phyloP scores from a whole-genome alignment of 768 basidiomycete genomes.

The Holtermannia corniformis region DNA sequence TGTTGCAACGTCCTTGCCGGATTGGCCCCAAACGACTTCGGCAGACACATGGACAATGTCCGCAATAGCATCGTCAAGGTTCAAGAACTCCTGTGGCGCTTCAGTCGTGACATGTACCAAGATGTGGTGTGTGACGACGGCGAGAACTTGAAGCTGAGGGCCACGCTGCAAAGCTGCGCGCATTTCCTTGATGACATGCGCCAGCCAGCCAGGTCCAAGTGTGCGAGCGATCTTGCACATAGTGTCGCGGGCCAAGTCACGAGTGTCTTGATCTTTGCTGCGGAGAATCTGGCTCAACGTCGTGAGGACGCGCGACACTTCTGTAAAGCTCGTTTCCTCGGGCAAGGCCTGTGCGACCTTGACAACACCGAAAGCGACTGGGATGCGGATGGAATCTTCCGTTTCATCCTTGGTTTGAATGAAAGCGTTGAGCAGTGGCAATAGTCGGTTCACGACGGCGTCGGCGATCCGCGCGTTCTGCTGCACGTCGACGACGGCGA shows the following conservation, averaged over 20 bases:
- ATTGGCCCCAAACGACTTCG: slow-evolving; percentile 89
- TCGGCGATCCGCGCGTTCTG: slow-evolving; percentile 51
- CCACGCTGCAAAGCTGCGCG: slow-evolving; percentile 77
- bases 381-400: slow-evolving; percentile 78
- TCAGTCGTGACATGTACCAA: slow-evolving; percentile 66
- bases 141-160: slow-evolving; percentile 87
- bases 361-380: slow-evolving; percentile 75
- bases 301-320: slow-evolving; percentile 68
- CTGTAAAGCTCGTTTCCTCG: slow-evolving; percentile 51
- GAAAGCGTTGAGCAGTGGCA: slow-evolving; percentile 69
- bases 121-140: slow-evolving; percentile 70
- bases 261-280: slow-evolving; percentile 86
- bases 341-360: slow-evolving; percentile 77
- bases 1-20: slow-evolving; percentile 73
- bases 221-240: slow-evolving; percentile 65
- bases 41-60: slow-evolving; percentile 71
- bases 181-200: slow-evolving; percentile 65
- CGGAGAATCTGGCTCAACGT: slow-evolving; percentile 79
- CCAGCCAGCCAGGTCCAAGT: slow-evolving; percentile 65
- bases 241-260: slow-evolving; percentile 75
- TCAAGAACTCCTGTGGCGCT: slow-evolving; percentile 48
- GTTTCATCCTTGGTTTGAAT: slow-evolving; percentile 73
- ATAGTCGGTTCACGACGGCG: slow-evolving; percentile 61
- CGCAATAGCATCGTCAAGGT: slow-evolving; percentile 65
- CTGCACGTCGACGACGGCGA: slow-evolving; percentile 3